Evolutionary conservation across 1,284 basidiomycete genomes (phyloP).

Genomic region (Hemileccinum hortonii): DNA sequence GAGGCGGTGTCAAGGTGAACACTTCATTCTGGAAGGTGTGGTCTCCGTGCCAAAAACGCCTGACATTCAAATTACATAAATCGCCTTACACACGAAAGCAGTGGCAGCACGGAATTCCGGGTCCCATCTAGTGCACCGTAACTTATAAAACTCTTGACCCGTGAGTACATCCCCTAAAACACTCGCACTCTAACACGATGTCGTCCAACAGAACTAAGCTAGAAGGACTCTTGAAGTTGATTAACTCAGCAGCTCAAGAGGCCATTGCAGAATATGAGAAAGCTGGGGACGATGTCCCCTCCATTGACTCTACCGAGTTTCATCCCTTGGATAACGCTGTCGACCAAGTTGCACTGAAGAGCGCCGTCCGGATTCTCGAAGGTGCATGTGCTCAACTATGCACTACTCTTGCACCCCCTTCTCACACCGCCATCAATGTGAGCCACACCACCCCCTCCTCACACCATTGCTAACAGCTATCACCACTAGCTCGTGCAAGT

Average conservation of each 20-base stretch:
- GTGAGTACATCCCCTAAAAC: neutral
- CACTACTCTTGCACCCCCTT: constrained; percentile 30
- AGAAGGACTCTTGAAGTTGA: constrained; percentile 24
- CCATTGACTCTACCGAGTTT: constrained; percentile 21
- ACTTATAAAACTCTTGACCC: neutral
- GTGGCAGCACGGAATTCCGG: no score
- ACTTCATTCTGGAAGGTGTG: no score
- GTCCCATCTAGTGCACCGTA: no score
- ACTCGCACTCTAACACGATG: constrained; percentile 7
- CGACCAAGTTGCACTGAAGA: constrained; percentile 26
- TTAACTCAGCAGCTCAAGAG: constrained; percentile 25
- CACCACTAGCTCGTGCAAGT: no score
- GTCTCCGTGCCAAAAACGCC: no score
- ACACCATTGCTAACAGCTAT: neutral
- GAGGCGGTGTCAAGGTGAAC: no score
- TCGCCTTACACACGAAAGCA: no score
- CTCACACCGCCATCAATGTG: constrained; percentile 30
- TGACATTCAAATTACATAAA: no score
- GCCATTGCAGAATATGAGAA: constrained; percentile 30
- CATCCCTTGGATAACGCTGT: constrained; percentile 25
- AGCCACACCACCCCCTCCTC: neutral
- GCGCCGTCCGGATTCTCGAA: constrained; percentile 26
- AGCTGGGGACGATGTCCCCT: constrained; percentile 21
- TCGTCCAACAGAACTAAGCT: constrained; percentile 26
- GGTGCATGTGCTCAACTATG: constrained; percentile 16